Conservation (phyloP, 371 early-diverging fungal species). For the Actinomortierella wolfii region DNA sequence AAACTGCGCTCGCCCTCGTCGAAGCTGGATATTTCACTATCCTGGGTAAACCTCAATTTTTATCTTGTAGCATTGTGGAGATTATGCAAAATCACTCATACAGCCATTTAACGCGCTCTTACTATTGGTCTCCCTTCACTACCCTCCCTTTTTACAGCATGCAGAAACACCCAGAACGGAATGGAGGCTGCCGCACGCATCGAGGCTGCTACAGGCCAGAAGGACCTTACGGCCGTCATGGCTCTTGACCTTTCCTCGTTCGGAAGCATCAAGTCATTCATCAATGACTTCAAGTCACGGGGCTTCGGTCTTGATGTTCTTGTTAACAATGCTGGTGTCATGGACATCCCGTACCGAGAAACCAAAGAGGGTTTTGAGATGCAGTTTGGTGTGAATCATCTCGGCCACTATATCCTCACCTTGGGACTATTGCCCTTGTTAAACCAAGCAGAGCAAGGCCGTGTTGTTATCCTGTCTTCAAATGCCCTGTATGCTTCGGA, state of each 20-base stretch:
- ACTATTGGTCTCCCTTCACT: too few relatives aligned
- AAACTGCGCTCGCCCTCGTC: conserved; percentile 37
- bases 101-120: not conserved
- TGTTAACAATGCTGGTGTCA: conserved; percentile 54
- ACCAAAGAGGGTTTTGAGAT: conserved; percentile 42
- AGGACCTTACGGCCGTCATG: conserved; percentile 37
- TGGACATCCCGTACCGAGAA: conserved; percentile 37
- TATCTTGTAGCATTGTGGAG: not conserved
- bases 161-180: conserved; percentile 23
- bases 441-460: conserved; percentile 43
- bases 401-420: conserved; percentile 35
- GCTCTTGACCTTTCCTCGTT: conserved; percentile 56
- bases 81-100: not conserved
- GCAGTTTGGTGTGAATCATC: conserved; percentile 45
- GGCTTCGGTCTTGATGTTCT: conserved; percentile 52
- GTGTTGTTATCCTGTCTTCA: conserved; percentile 59
- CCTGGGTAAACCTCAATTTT: conserved; percentile 21
- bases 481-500: conserved; percentile 38
- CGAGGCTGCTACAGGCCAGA: conserved; percentile 48
- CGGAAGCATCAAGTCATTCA: conserved; percentile 50
- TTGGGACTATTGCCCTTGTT: conserved; percentile 52
- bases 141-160: conserved; percentile 18
- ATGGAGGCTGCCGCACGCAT: conserved; percentile 46
- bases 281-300: conserved; percentile 40
- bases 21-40: conserved; percentile 31